Conservation (phyloP, 306 rosid species). For the Sophora flavescens region DNA sequence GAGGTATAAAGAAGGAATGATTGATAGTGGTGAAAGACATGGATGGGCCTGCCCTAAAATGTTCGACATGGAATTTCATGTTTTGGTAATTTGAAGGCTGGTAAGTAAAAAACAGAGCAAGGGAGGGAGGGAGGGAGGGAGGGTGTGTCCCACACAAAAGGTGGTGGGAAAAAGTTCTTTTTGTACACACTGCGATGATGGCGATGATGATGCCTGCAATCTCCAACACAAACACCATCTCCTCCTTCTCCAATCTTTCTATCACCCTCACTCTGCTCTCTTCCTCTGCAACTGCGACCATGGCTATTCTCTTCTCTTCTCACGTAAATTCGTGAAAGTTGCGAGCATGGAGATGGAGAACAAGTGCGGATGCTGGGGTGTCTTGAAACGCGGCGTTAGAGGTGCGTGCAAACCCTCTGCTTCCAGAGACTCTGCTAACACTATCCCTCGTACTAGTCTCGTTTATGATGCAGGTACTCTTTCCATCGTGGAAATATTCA, state of each 20-base stretch:
- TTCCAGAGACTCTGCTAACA: constrained; percentile 77
- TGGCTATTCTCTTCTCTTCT: constrained; percentile 14
- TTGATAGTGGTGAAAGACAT: constrained; percentile 12
- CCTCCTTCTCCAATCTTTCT: constrained; percentile 31
- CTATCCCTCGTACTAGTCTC: constrained; percentile 93
- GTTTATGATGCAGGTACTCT: constrained; percentile 87
- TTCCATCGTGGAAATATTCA: neutral
- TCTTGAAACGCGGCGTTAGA: constrained; percentile 79
- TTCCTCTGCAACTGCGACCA: neutral
- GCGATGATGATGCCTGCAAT: constrained; percentile 91
- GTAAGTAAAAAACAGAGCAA: constrained; percentile 29
- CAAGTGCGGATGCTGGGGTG: constrained; percentile 93
- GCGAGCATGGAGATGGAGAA: constrained; percentile 76
- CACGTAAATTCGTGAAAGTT: constrained; percentile 47
- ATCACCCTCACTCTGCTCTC: constrained; percentile 16
- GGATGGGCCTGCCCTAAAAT: constrained; percentile 25
- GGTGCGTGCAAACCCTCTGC: constrained; percentile 84
- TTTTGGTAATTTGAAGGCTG: constrained; percentile 41
- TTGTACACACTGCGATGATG: constrained; percentile 95
- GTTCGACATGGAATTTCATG: constrained; percentile 15
- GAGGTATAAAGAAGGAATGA: neutral
- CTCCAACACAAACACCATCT: constrained; percentile 58
- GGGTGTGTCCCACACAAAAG: constrained; percentile 72
- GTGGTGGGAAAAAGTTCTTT: constrained; percentile 94
- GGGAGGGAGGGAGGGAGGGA: constrained; percentile 45